Percentiles rank a stretch among this genome's conserved stretches.
Evolutionary conservation across 106 monocot species (phyloP).

Genomic region (Allium cepa): DNA sequence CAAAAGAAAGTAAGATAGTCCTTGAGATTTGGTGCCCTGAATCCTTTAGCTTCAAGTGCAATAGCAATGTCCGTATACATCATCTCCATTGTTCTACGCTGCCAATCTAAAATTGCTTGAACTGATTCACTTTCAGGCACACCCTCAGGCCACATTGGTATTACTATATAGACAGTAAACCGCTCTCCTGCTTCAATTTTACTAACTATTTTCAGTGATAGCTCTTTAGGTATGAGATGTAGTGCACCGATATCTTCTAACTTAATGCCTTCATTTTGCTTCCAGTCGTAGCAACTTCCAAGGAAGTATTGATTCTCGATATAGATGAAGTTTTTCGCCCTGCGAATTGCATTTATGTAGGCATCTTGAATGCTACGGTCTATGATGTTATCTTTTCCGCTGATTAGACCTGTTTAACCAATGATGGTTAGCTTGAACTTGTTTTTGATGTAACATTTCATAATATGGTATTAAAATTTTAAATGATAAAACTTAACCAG

Average conservation of each 20-base stretch:
- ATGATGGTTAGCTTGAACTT: no score
- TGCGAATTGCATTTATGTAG: constrained; percentile 50
- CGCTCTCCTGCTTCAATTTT: constrained; percentile 68
- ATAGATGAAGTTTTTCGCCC: constrained; percentile 56
- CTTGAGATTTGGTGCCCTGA: constrained; percentile 16
- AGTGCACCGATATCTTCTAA: constrained; percentile 45
- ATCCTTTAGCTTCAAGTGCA: constrained; percentile 32
- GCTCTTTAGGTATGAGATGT: constrained; percentile 60
- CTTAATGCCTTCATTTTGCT: constrained; percentile 26
- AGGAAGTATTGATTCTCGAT: constrained; percentile 72
- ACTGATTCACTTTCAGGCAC: constrained; percentile 49
- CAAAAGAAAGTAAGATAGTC: constrained; percentile 69
- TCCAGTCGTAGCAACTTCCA: constrained; percentile 56
- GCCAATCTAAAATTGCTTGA: constrained; percentile 71
- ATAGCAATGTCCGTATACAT: constrained; percentile 44
- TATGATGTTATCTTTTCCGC: constrained; percentile 45
- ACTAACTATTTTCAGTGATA: constrained; percentile 49
- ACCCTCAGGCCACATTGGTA: constrained; percentile 83
- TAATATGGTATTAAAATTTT: no score
- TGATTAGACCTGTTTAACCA: constrained; percentile 25
- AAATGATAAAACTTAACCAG: no score
- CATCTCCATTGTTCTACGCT: constrained; percentile 71
- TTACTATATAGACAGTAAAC: constrained; percentile 58
- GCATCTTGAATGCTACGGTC: constrained; percentile 67
- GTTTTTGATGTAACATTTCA: no score